Conservation (phyloP, 2,329 filamentous ascomycete species). For the Claviceps quebecensis region DNA sequence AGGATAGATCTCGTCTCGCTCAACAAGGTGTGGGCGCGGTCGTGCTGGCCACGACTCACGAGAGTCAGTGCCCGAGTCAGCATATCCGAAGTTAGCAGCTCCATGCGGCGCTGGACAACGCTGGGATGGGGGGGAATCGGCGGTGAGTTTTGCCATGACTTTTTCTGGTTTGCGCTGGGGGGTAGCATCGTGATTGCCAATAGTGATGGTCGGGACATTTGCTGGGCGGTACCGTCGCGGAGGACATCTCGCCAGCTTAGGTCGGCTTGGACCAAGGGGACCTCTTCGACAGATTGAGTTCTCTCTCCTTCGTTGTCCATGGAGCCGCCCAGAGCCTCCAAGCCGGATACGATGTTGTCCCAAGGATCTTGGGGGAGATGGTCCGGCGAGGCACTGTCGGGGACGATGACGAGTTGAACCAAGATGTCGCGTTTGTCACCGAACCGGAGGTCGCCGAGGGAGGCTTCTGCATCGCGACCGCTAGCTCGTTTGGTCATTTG, state of each 20-base stretch:
- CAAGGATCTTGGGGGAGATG: slow-evolving; percentile 84
- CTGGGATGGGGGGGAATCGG: slow-evolving; percentile 90
- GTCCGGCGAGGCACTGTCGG: slow-evolving; percentile 72
- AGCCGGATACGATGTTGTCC: slow-evolving; percentile 91
- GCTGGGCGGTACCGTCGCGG: slow-evolving; percentile 70
- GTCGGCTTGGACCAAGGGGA: slow-evolving; percentile 89
- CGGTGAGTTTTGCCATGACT: slow-evolving; percentile 50
- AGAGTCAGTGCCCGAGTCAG: slow-evolving; percentile 81
- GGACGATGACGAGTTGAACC: slow-evolving; percentile 82
- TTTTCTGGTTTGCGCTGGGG: slow-evolving; percentile 46
- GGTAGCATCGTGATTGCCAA: slow-evolving; percentile 94
- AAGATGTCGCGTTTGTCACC: slow-evolving; percentile 90
- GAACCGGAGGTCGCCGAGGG: slow-evolving; percentile 81
- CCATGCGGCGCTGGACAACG: slow-evolving; percentile 94
- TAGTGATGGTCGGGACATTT: slow-evolving; percentile 78
- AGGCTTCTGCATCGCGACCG: slow-evolving; percentile 84
- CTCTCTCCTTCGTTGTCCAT: slow-evolving; percentile 77
- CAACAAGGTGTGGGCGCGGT: slow-evolving; percentile 81
- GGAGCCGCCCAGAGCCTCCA: slow-evolving; percentile 83
- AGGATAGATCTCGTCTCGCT: slow-evolving; percentile 90
- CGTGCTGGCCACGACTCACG: slow-evolving; percentile 81
- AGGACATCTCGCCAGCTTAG: slow-evolving; percentile 87
- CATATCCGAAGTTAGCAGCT: slow-evolving; percentile 96
- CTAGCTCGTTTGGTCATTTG: slow-evolving; percentile 95
- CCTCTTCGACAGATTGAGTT: slow-evolving; percentile 76